Evolutionary conservation across 2,329 filamentous ascomycete genomes (phyloP).

Genomic region (Claviceps sp.): DNA sequence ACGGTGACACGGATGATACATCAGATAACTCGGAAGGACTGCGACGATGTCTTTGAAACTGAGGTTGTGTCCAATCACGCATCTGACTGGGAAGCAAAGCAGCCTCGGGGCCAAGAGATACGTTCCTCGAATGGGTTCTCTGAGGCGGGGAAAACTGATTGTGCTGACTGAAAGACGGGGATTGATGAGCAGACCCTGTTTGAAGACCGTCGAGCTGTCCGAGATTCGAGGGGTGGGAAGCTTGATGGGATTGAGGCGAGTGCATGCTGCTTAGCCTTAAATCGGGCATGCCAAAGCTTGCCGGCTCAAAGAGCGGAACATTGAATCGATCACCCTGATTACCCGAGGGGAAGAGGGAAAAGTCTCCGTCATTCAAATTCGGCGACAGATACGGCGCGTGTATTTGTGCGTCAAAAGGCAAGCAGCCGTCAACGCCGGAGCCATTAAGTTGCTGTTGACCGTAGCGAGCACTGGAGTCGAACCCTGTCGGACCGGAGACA

Average conservation of each 20-base stretch:
- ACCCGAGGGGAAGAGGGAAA: conserved; percentile 49
- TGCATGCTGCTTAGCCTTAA: conserved; percentile 40
- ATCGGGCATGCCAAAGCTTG: conserved; percentile 30
- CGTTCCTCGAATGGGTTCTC: conserved; percentile 38
- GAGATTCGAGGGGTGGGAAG: conserved; percentile 42
- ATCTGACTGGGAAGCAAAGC: conserved; percentile 40
- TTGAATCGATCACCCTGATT: conserved; percentile 44
- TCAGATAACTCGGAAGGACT: conserved; percentile 87
- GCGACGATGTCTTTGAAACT: conserved; percentile 72
- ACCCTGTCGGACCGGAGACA: conserved; percentile 24
- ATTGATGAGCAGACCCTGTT: conserved; percentile 38
- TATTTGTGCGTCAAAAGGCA: conserved; percentile 28
- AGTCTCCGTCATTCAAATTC: conserved; percentile 43
- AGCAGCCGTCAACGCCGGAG: conserved; percentile 21
- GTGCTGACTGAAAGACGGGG: conserved; percentile 42
- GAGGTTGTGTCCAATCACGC: conserved; percentile 38
- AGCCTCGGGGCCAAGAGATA: conserved; percentile 43
- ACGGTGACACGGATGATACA: conserved; percentile 72
- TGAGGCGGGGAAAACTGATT: conserved; percentile 41
- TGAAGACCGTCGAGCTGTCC: conserved; percentile 35
- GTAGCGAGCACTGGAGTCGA: conserved; percentile 30
- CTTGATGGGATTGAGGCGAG: conserved; percentile 41
- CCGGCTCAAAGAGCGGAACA: conserved; percentile 43
- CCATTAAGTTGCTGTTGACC: conserved; percentile 25
- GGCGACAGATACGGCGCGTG: conserved; percentile 30